Conservation (phyloP, 257 asterid genomes). For the Solanum ahanhuiri region DNA sequence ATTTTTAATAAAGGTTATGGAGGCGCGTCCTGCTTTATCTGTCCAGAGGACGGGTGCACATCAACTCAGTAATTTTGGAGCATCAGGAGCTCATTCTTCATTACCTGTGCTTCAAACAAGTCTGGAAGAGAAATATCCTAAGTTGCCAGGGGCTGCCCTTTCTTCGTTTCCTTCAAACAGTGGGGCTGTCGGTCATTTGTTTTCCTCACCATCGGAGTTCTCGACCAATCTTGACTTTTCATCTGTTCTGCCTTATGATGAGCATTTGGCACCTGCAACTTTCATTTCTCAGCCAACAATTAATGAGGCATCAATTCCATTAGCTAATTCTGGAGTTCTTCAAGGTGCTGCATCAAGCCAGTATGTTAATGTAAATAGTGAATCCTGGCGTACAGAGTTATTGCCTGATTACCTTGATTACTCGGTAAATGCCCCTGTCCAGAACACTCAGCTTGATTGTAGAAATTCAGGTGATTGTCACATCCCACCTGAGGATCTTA, state of each 20-base stretch:
- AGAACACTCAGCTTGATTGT: conserved; percentile 29
- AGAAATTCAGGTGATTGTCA: conserved; percentile 6
- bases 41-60: conserved; percentile 39
- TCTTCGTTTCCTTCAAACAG: conserved; percentile 40
- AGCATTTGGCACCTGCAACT: conserved; percentile 30
- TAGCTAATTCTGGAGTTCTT: conserved; percentile 36
- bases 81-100: conserved; percentile 50
- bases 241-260: conserved; percentile 36
- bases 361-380: conserved; percentile 21
- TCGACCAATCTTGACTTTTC: conserved; percentile 53
- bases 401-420: conserved; percentile 42
- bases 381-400: conserved; percentile 45
- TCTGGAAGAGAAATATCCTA: conserved; percentile 27
- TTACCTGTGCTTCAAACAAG: conserved; percentile 34
- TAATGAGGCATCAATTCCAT: conserved; percentile 29
- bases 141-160: conserved; percentile 14
- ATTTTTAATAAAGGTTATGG: conserved; percentile 26
- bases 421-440: conserved; percentile 32
- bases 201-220: conserved; percentile 49
- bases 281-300: conserved; percentile 46
- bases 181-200: conserved; percentile 40
- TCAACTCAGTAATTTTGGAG: conserved; percentile 39
- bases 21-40: conserved; percentile 45
- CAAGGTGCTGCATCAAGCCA: conserved; percentile 47
- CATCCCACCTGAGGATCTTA: not conserved